These are phyloP conservation scores for Crotalaria pallida DNA, from an alignment of 306 rosid species.

Conservation along the genomic window DNA sequence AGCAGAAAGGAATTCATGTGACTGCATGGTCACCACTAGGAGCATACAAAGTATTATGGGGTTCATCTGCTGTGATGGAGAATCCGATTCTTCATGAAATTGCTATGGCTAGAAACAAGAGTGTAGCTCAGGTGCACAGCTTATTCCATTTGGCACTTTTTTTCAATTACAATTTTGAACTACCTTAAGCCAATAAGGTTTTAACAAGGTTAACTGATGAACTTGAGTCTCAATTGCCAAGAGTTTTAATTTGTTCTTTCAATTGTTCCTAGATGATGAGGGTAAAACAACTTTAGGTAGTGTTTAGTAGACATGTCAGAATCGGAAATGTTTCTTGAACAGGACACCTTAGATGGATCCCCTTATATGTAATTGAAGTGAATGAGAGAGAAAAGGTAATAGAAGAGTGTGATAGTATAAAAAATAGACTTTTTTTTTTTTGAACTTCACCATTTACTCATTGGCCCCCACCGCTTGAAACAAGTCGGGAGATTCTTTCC, in stretches of 20 bases:
- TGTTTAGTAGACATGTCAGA: too few species aligned
- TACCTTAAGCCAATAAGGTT: background rate
- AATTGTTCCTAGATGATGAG: too few species aligned
- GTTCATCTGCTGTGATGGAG: conserved; percentile 32
- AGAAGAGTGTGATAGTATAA: too few species aligned
- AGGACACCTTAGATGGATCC: too few species aligned
- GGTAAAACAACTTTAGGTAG: too few species aligned
- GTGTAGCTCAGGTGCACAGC: conserved; percentile 21
- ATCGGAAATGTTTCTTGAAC: too few species aligned
- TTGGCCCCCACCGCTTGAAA: too few species aligned
- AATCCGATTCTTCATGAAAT: conserved; percentile 24
- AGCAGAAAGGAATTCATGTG: conserved; percentile 25
- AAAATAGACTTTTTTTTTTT: too few species aligned
- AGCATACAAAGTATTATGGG: conserved; percentile 12
- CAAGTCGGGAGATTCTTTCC: too few species aligned
- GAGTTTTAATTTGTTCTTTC: background rate
- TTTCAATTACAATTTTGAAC: background rate
- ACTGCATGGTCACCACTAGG: conserved; percentile 38
- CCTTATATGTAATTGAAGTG: too few species aligned
- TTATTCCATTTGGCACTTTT: background rate
- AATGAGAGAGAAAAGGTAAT: too few species aligned
- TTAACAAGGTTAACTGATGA: background rate
- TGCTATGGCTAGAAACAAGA: conserved; percentile 14
- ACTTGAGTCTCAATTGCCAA: background rate
- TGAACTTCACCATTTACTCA: too few species aligned